Percentiles rank a stretch among this genome's conserved stretches.
phyloP scores from a whole-genome alignment of 129 eudicot species.

The Lactuca saligna region DNA sequence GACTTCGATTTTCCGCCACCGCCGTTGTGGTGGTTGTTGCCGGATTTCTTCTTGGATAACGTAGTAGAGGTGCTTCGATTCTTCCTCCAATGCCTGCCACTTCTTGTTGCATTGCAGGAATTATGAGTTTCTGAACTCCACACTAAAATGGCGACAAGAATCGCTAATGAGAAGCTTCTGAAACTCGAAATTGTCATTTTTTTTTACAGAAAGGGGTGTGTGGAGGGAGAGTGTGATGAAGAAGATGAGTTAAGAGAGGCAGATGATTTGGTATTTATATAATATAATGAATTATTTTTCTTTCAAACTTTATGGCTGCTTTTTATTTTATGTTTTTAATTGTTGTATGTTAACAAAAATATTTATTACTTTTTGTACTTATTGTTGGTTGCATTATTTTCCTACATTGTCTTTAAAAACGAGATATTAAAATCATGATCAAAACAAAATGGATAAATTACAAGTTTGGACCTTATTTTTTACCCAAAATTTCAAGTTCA shows the following conservation, averaged over 20 bases:
- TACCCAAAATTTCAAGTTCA: not conserved
- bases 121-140: conserved; percentile 46
- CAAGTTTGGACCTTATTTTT: not conserved
- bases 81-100: conserved; percentile 50
- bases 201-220: not conserved
- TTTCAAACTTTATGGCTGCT: not conserved
- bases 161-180: conserved; percentile 46
- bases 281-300: not conserved
- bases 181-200: conserved; percentile 38
- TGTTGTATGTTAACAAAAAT: not conserved
- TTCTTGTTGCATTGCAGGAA: conserved; percentile 53
- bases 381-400: not conserved
- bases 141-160: conserved; percentile 44
- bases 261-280: conserved; percentile 40
- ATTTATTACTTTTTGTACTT: not conserved
- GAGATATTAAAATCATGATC: too few relatives aligned
- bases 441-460: not conserved
- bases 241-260: conserved; percentile 35
- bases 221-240: conserved; percentile 19
- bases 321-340: too few relatives aligned
- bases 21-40: conserved; percentile 35
- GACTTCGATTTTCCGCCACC: conserved; percentile 40
- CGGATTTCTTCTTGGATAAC: conserved; percentile 49
- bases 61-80: conserved; percentile 24
- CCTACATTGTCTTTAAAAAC: not conserved